Percentiles rank a stretch among this genome's conserved stretches.
Conservation (phyloP, 495 filamentous ascomycete species). For the Aspergillus leporis region DNA sequence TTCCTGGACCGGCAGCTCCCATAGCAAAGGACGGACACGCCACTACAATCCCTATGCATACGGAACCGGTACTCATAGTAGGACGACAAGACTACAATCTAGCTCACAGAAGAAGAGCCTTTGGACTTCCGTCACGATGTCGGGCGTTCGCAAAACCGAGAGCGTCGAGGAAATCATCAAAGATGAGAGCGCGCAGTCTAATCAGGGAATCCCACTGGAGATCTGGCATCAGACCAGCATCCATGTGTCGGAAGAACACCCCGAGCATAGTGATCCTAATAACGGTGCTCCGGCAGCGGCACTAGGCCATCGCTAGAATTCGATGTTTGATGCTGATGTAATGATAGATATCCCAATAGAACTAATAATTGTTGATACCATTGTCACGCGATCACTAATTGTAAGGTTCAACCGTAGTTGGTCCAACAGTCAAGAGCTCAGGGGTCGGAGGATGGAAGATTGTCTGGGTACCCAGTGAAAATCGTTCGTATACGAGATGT, state of each 20-base stretch:
- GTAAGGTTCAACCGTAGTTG: too few relatives aligned
- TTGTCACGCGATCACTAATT: too few relatives aligned
- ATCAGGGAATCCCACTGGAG: neutral
- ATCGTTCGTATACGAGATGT: too few relatives aligned
- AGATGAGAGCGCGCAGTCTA: neutral
- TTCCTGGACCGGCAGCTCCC: neutral
- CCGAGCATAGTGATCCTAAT: neutral
- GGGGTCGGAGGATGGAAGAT: too few relatives aligned
- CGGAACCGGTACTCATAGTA: neutral
- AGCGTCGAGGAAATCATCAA: neutral
- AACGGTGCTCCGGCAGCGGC: neutral
- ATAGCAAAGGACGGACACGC: neutral
- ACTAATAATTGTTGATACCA: too few relatives aligned
- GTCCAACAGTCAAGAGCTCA: too few relatives aligned
- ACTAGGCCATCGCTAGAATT: neutral
- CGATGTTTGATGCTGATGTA: too few relatives aligned
- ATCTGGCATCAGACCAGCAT: conserved; percentile 4
- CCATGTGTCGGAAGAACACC: neutral
- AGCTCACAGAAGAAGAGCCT: neutral
- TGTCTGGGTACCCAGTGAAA: too few relatives aligned
- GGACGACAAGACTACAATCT: neutral
- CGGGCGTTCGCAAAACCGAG: neutral
- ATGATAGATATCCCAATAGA: too few relatives aligned
- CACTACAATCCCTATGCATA: neutral
- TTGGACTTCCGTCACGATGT: neutral